A percentile compares a stretch with the other conserved stretches of the same genome.
phyloP scores from a whole-genome alignment of 2,329 filamentous ascomycete species.

The Paraphaeosphaeria sporulosa region DNA sequence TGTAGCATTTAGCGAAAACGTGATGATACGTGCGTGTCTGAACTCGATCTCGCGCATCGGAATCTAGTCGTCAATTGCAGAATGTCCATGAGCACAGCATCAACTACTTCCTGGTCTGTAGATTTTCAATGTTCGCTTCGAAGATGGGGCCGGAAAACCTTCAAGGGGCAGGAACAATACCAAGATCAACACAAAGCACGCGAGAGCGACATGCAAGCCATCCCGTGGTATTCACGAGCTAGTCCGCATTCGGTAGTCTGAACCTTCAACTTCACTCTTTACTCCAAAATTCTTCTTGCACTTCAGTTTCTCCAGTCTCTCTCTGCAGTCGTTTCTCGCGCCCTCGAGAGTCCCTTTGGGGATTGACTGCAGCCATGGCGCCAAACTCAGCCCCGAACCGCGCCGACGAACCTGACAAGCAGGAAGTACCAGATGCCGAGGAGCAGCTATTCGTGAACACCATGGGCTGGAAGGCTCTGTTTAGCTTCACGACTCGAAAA shows the following conservation, averaged over 20 bases:
- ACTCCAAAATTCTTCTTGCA: not conserved
- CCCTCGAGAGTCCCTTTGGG: not conserved
- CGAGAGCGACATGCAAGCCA: not conserved
- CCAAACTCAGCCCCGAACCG: slow-evolving; percentile 19
- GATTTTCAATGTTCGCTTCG: not conserved
- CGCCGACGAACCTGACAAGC: slow-evolving; percentile 25
- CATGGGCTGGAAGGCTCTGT: slow-evolving; percentile 65
- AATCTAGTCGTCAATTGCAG: not conserved
- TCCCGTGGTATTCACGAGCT: slow-evolving; percentile 18
- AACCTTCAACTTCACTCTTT: not conserved
- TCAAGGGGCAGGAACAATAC: slow-evolving; percentile 41
- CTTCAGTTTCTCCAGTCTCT: not conserved
- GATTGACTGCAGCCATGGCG: slow-evolving; percentile 21
- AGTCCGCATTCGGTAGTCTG: slow-evolving; percentile 26
- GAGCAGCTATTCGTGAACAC: slow-evolving; percentile 30
- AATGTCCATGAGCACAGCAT: not conserved
- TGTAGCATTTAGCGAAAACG: not conserved
- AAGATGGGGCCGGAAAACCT: not conserved
- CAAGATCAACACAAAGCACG: slow-evolving; percentile 39
- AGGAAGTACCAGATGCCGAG: slow-evolving; percentile 20
- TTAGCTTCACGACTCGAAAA: slow-evolving; percentile 72
- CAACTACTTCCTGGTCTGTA: not conserved
- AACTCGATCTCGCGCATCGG: not conserved
- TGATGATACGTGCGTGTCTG: not conserved
- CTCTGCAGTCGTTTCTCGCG: slow-evolving; percentile 8